phyloP scores from a whole-genome alignment of 306 rosid genomes.

The Rosa rugosa region DNA sequence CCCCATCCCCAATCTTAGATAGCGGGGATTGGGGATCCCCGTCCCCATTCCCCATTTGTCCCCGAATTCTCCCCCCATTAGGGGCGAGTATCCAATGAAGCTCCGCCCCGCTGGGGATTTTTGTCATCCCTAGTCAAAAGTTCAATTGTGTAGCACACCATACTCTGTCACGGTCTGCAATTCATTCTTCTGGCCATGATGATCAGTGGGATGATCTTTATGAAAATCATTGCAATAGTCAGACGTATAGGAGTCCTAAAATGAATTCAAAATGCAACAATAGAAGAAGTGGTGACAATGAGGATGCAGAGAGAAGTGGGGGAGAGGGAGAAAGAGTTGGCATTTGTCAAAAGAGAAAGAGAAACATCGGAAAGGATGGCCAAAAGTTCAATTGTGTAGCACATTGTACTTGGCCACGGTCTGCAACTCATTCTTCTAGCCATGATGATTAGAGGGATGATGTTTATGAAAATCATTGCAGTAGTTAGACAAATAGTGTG shows the following conservation, averaged over 20 bases:
- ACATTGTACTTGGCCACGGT: background rate
- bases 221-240: background rate
- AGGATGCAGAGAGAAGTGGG: conserved; percentile 8
- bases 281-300: background rate
- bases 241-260: background rate
- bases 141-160: background rate
- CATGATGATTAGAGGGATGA: background rate
- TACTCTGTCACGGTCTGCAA: background rate
- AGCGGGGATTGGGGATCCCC: too few species aligned
- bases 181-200: background rate
- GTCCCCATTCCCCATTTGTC: too few species aligned
- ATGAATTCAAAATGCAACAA: background rate
- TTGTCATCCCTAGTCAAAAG: too few species aligned
- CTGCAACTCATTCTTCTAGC: background rate
- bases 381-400: background rate
- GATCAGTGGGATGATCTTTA: background rate
- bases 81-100: too few species aligned
- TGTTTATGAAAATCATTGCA: background rate
- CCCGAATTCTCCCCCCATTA: too few species aligned
- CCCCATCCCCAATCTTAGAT: too few species aligned
- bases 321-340: conserved; percentile 2
- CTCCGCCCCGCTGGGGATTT: too few species aligned
- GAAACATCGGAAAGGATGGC: conserved; percentile 4
- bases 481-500: conserved; percentile 2
- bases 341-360: conserved; percentile 23